Evolutionary conservation across 768 basidiomycete species (phyloP).

Genomic region (Suillus spraguei): DNA sequence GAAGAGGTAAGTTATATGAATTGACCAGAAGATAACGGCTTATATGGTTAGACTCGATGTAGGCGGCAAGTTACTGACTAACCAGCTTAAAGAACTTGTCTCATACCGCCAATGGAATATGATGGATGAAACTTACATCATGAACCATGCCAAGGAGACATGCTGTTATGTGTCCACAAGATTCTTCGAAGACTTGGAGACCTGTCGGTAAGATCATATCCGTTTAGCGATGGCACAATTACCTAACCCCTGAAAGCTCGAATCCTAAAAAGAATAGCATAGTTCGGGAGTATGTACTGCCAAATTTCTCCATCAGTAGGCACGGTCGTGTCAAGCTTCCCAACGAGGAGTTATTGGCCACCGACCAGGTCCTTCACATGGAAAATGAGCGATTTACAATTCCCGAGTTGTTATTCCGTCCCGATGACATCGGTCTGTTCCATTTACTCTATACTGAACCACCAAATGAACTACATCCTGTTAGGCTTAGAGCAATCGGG

Average conservation of each 20-base stretch:
- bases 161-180: constrained; percentile 85
- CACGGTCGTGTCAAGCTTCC: constrained; percentile 56
- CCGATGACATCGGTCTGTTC: constrained; percentile 81
- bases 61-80: constrained; percentile 93
- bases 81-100: constrained; percentile 91
- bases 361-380: constrained; percentile 78
- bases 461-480: constrained; percentile 14
- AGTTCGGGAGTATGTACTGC: constrained; percentile 87
- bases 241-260: constrained; percentile 40
- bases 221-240: constrained; percentile 20
- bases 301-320: constrained; percentile 76
- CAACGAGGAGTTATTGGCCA: constrained; percentile 54
- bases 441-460: constrained; percentile 15
- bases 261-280: constrained; percentile 65
- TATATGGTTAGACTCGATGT: constrained; percentile 75
- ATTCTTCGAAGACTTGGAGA: constrained; percentile 74
- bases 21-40: constrained; percentile 18
- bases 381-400: constrained; percentile 90
- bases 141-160: constrained; percentile 89
- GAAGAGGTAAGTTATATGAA: constrained; percentile 58
- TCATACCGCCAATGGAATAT: constrained; percentile 98
- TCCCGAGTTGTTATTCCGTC: constrained; percentile 91
- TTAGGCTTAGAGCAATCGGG: constrained; percentile 82
- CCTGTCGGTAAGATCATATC: constrained; percentile 64
- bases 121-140: constrained; percentile 95